Conservation (phyloP, 2,329 filamentous ascomycete genomes). For the Dactylellina leptospora region DNA sequence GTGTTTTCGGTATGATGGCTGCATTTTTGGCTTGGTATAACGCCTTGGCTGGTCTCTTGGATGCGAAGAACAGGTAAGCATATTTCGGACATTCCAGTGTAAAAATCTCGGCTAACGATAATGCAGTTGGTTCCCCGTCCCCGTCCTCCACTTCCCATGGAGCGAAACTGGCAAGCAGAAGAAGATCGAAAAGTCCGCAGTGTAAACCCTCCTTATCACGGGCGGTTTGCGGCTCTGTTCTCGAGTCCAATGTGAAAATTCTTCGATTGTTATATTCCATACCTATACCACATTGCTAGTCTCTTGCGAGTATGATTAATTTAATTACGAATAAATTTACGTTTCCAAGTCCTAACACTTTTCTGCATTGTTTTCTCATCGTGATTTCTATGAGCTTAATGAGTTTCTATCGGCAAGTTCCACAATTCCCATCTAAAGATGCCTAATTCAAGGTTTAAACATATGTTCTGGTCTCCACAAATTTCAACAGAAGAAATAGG, state of each 20-base stretch:
- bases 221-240: conserved; percentile 11
- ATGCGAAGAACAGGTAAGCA: conserved; percentile 64
- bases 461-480: too few relatives aligned
- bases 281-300: conserved; percentile 31
- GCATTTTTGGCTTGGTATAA: conserved; percentile 90
- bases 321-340: conserved; percentile 38
- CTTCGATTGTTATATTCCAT: conserved; percentile 13
- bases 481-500: too few relatives aligned
- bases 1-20: conserved; percentile 80
- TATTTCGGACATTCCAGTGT: background rate
- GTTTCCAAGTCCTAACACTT: too few relatives aligned
- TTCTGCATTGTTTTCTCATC: too few relatives aligned
- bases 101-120: conserved; percentile 20
- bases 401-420: too few relatives aligned
- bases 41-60: conserved; percentile 81
- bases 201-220: conserved; percentile 21
- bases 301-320: conserved; percentile 32
- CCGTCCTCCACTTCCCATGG: conserved; percentile 60
- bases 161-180: conserved; percentile 58
- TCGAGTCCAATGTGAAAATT: conserved; percentile 3
- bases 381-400: background rate
- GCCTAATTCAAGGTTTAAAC: too few relatives aligned
- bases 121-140: conserved; percentile 39
- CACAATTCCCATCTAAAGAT: too few relatives aligned
- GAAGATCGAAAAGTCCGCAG: conserved; percentile 34